Base-by-base conservation (phyloP, 164 flowering plant genomes). In the Kalanchoe fedtschenkoi region DNA sequence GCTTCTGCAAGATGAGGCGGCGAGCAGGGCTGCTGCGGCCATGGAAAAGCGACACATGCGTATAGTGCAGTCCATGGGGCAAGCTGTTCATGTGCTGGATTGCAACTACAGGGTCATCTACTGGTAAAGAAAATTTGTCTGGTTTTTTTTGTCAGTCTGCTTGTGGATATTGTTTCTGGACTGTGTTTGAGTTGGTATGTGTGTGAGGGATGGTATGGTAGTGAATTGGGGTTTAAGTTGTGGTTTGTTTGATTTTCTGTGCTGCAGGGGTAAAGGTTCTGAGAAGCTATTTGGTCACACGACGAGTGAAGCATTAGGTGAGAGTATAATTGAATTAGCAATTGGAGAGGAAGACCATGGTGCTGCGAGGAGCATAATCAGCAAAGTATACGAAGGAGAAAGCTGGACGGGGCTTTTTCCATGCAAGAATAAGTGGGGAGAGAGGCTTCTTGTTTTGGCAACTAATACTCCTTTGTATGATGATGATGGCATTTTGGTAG, bases 21-120 rank as follows among this genome's bases (percentile, higher is more conserved):
- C 35, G 5, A 69, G 41, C 58, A 46, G 63, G 24, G 64, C 51
- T 35, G 61, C 62, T 6, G 72, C 60, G 2, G 71, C 87, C 37
- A 79, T 80, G n/a, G 82, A 85, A 62, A 81, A 43, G 63, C 89
- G 84, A 76, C 89, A 76, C 66, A 71, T 80, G 77, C 85, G 81
- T 62, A 86, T 91, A 39, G 78, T 91, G 87, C 95, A 91, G 78
- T 86, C 87, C 0, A 75, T 88, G 83, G 97, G 96, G n/a, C 98
- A 89, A 58, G 69, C 96, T 2, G 85, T 92, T 62, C 91, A 92
- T 77, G 81, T 87, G 42, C 70, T 84, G 65, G 93, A 92, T 72
- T 77, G 80, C 29, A 64, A 64, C 9, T 71, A 73, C 34, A 79
- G 74, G 24, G 70, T 92, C 29, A 71, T 84, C 65, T 92, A 81